phyloP scores from a whole-genome alignment of 176 grass and related monocot genomes.

The Lolium perenne region DNA sequence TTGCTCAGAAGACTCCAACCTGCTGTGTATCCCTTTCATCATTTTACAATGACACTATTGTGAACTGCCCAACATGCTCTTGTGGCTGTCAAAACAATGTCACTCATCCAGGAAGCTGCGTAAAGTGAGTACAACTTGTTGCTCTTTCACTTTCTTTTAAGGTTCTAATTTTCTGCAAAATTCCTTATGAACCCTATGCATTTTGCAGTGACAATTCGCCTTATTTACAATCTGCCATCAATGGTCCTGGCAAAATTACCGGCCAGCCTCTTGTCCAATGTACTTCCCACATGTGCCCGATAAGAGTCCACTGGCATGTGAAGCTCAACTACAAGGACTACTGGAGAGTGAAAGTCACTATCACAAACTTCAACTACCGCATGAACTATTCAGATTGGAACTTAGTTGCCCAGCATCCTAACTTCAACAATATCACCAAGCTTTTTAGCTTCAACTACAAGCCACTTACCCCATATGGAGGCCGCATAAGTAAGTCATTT shows the following conservation, averaged over 20 bases:
- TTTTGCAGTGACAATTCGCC: conserved; percentile 79
- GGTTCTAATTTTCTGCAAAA: conserved; percentile 8
- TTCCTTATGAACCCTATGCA: conserved; percentile 33
- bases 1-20: conserved; percentile 91
- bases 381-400: conserved; percentile 97
- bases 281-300: conserved; percentile 92
- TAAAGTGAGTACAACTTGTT: conserved; percentile 72
- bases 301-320: conserved; percentile 93
- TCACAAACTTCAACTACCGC: conserved; percentile 95
- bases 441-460: conserved; percentile 94
- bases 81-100: conserved; percentile 87
- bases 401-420: conserved; percentile 81
- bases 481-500: conserved; percentile 76
- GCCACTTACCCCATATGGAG: conserved; percentile 78
- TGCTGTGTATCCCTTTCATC: conserved; percentile 99
- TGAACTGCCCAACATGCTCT: conserved; percentile 94
- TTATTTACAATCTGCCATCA: conserved; percentile 65
- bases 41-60: conserved; percentile 97
- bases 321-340: conserved; percentile 96
- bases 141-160: conserved; percentile 20
- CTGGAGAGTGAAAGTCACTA: conserved; percentile 86
- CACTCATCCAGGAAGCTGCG: conserved; percentile 78
- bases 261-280: conserved; percentile 78
- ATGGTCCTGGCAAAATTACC: conserved; percentile 73
- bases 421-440: conserved; percentile 81